Evolutionary conservation across 2,329 filamentous ascomycete species (phyloP), one percentile per base, ranked within the genome.

Genomic region (Xenosphaeropsis pyriputrescens): DNA sequence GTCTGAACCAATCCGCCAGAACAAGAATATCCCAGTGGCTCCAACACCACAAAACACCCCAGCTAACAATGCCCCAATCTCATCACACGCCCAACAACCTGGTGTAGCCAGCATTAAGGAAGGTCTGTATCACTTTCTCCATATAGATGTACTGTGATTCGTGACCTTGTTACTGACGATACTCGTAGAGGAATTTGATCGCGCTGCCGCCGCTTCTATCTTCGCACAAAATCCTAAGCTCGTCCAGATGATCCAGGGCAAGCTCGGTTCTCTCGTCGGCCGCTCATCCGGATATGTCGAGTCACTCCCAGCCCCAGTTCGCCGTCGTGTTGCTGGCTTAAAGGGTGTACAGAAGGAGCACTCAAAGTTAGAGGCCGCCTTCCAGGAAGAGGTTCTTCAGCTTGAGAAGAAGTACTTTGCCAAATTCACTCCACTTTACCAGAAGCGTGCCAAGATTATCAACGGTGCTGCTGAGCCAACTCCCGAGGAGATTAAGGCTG

Each of bases 371-470:
- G 93, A 98, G 70, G 85, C 86, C 38, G 81, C 95, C 64, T 96
- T 98, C 64, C 93, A 98, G 62, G 88, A 96, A 63, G 93, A 96
- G 66, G 88, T 98, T 44, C 74, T 98, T 41, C 80, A 95, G 62
- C 75, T 98, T 18, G 91, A 98, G 73, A 98, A 98, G 76, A 95
- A 95, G 68, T 98, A 94, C 65, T 96, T 96, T 54, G 85, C 84
- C 65, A 96, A 96, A 67, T 98, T 95, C 67, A 93, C 85, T 39
- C 91, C 91, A 43, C 75, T 98, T 36, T 98, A 98, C 66, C 69
- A 95, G 71, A 91, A 91, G 72, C 88, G 91, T 61, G 75, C 88
- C 45, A 73, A 79, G 52, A 96, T 98, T 51, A 72, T 98, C 61
- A 96, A 95, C 63, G 91, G 91, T 51, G 65, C 66, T 46, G 60